phyloP scores from a whole-genome alignment of 2,329 filamentous ascomycete species.

The Aspergillus sp. region DNA sequence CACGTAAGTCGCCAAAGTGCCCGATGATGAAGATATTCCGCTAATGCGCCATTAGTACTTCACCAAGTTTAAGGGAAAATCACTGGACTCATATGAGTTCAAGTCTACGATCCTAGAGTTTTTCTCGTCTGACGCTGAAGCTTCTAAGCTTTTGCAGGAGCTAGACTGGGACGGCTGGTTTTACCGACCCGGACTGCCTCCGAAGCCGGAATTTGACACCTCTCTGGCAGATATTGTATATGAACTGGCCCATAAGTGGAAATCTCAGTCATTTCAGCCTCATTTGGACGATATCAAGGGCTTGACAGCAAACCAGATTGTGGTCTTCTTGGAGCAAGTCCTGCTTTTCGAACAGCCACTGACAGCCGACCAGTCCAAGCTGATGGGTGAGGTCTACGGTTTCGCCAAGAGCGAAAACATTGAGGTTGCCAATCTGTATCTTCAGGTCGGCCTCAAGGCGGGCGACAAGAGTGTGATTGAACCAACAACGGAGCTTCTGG shows the following conservation, averaged over 20 bases:
- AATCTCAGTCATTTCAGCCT: constrained; percentile 66
- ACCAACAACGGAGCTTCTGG: constrained; percentile 74
- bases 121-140: constrained; percentile 70
- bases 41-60: constrained; percentile 66
- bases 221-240: constrained; percentile 85
- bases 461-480: constrained; percentile 71
- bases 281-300: constrained; percentile 68
- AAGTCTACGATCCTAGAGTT: constrained; percentile 85
- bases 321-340: constrained; percentile 85
- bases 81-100: constrained; percentile 92
- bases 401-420: constrained; percentile 79
- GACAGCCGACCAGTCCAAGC: constrained; percentile 65
- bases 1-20: constrained; percentile 53
- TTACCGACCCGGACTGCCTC: constrained; percentile 84
- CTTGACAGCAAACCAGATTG: constrained; percentile 84
- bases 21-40: background rate
- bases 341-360: constrained; percentile 70
- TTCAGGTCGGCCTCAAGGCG: constrained; percentile 76
- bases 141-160: constrained; percentile 63
- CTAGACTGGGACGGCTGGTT: constrained; percentile 93
- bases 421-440: constrained; percentile 81
- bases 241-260: constrained; percentile 79
- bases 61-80: constrained; percentile 79
- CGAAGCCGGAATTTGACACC: constrained; percentile 90
- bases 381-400: constrained; percentile 76